phyloP scores from a whole-genome alignment of 2,329 filamentous ascomycete genomes.

The Geoglossum cookeanum region DNA sequence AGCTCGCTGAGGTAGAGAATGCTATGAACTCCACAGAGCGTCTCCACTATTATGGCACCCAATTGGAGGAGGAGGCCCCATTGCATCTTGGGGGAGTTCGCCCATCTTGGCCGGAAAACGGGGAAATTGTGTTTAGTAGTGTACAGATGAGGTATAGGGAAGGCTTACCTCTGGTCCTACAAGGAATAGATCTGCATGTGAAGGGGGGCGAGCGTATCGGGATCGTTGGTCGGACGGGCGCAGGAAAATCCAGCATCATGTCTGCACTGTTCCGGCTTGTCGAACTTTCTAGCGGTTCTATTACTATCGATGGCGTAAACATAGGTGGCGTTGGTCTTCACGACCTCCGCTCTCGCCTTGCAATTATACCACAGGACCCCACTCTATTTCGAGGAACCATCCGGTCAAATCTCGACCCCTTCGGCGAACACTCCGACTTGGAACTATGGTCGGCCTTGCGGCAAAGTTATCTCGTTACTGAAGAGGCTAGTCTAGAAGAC shows the following conservation, averaged over 20 bases:
- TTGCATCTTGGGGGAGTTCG: conserved; percentile 54
- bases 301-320: conserved; percentile 25
- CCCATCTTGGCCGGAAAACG: conserved; percentile 65
- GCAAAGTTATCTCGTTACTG: conserved; percentile 18
- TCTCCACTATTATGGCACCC: conserved; percentile 70
- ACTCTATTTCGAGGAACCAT: conserved; percentile 26
- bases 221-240: conserved; percentile 26
- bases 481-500: conserved; percentile 5
- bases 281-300: conserved; percentile 21
- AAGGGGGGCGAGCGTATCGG: conserved; percentile 28
- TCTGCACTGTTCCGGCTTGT: conserved; percentile 25
- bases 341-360: conserved; percentile 23
- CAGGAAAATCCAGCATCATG: conserved; percentile 28
- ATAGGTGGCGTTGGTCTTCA: conserved; percentile 23
- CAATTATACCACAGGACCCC: conserved; percentile 28
- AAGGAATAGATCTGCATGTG: conserved; percentile 35
- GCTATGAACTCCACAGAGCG: conserved; percentile 95
- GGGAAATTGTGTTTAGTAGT: conserved; percentile 57
- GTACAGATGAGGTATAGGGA: conserved; percentile 64
- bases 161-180: conserved; percentile 52
- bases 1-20: conserved; percentile 90
- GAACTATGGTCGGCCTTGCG: conserved; percentile 28
- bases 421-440: conserved; percentile 25
- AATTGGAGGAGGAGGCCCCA: conserved; percentile 78
- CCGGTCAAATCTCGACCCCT: conserved; percentile 26